Evolutionary conservation across 805 yeast genomes (phyloP).

Genomic region (Ogataea paraovalis): DNA sequence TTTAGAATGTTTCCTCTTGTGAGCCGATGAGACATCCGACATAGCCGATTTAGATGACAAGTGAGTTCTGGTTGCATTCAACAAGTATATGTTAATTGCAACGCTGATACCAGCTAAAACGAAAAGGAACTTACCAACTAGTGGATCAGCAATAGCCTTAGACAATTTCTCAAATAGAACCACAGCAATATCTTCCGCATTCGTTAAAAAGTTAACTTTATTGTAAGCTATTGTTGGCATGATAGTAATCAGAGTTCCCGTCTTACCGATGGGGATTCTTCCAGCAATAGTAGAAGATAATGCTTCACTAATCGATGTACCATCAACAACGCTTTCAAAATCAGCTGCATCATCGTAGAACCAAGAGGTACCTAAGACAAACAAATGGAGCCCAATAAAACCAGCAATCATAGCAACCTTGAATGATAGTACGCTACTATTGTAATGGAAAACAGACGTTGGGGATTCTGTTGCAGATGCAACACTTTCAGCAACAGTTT

Average conservation of each 20-base stretch:
- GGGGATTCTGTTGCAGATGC: constrained; percentile 35
- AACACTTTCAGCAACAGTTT: constrained; percentile 69
- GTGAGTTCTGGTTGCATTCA: constrained; percentile 79
- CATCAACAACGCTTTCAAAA: constrained; percentile 19
- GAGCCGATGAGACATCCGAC: background rate
- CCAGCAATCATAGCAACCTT: constrained; percentile 58
- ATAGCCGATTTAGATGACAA: constrained; percentile 16
- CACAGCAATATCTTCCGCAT: constrained; percentile 58
- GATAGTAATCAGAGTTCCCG: constrained; percentile 50
- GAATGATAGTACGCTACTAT: constrained; percentile 46
- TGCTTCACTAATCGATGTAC: constrained; percentile 23
- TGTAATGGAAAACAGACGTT: constrained; percentile 31
- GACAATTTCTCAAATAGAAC: constrained; percentile 53
- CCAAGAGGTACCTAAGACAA: constrained; percentile 71
- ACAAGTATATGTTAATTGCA: constrained; percentile 75
- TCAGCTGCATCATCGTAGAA: constrained; percentile 45
- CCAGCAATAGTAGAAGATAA: constrained; percentile 40
- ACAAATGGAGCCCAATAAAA: constrained; percentile 60
- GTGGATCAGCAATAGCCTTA: constrained; percentile 69
- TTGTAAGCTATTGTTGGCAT: constrained; percentile 54
- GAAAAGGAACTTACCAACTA: constrained; percentile 73
- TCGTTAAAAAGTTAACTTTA: constrained; percentile 52
- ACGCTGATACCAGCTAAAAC: constrained; percentile 71
- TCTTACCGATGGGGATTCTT: constrained; percentile 40
- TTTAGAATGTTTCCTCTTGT: constrained; percentile 10